phyloP scores from a whole-genome alignment of 352 stramenopile species.

The Phytophthora vignae region DNA sequence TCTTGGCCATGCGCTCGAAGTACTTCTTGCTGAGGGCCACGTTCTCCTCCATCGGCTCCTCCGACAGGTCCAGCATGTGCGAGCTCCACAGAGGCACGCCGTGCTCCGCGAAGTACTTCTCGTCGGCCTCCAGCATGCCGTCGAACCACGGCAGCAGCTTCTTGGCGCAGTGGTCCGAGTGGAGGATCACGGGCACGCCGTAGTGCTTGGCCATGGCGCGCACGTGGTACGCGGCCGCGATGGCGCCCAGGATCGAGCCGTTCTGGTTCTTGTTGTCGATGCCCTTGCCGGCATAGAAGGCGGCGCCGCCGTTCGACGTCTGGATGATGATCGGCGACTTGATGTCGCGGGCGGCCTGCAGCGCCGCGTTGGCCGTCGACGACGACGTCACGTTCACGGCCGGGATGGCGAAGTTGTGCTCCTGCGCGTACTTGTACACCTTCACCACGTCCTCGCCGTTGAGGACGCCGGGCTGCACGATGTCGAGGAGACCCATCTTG shows the following conservation, averaged over 20 bases:
- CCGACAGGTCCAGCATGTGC: constrained; percentile 99
- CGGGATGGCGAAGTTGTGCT: constrained; percentile 97
- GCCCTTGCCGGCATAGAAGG: constrained; percentile 98
- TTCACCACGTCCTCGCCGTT: constrained; percentile 90
- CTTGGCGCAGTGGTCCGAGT: constrained; percentile 99
- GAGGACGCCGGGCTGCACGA: constrained; percentile 87
- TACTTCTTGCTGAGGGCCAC: constrained; percentile 98
- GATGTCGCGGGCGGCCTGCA: constrained; percentile 97
- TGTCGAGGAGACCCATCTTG: constrained; percentile 86
- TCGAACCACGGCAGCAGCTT: constrained; percentile 98
- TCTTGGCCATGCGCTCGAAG: constrained; percentile 97
- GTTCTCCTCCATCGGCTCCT: constrained; percentile 98
- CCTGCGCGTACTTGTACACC: constrained; percentile 94
- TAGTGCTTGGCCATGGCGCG: constrained; percentile 97
- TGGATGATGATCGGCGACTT: constrained; percentile 98
- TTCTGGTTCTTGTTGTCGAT: constrained; percentile 96
- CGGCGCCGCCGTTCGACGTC: constrained; percentile 97
- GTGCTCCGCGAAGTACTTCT: constrained; percentile 96
- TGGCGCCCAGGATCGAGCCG: constrained; percentile 67
- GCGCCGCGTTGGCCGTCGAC: constrained; percentile 96
- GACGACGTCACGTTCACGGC: constrained; percentile 98
- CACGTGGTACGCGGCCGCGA: constrained; percentile 96
- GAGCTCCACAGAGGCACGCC: constrained; percentile 97
- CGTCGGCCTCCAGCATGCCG: constrained; percentile 95
- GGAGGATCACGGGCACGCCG: constrained; percentile 96